Evolutionary conservation across 1,284 basidiomycete species (phyloP).

Genomic region (Porodaedalea pini): DNA sequence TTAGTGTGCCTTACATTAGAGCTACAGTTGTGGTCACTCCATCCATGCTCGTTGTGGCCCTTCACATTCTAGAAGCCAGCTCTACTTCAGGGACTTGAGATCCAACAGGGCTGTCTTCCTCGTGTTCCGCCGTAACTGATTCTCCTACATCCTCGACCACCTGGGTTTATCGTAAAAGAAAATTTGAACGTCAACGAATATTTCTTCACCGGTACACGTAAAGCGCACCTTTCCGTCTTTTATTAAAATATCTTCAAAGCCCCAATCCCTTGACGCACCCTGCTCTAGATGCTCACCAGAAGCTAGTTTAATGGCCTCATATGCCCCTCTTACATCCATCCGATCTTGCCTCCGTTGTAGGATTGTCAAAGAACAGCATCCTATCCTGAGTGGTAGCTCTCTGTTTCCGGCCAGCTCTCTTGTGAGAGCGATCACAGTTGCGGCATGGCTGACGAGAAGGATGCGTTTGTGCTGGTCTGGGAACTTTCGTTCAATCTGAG

Average conservation of each 20-base stretch:
- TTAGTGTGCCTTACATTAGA: neutral
- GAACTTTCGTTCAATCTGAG: slow-evolving; percentile 45
- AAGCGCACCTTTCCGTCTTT: slow-evolving; percentile 43
- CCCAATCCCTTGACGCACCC: slow-evolving; percentile 72
- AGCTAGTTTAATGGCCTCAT: slow-evolving; percentile 47
- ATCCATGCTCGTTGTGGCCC: neutral
- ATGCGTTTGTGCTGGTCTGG: slow-evolving; percentile 45
- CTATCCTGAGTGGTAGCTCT: slow-evolving; percentile 51
- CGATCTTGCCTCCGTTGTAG: slow-evolving; percentile 33
- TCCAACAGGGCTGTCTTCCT: slow-evolving; percentile 53
- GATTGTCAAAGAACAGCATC: slow-evolving; percentile 67
- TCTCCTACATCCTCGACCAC: slow-evolving; percentile 61
- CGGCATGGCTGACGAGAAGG: slow-evolving; percentile 76
- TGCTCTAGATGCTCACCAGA: slow-evolving; percentile 57
- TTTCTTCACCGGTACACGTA: neutral
- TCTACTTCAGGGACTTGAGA: slow-evolving; percentile 38
- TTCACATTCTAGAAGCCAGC: slow-evolving; percentile 37
- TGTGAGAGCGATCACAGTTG: slow-evolving; percentile 69
- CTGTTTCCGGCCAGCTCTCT: slow-evolving; percentile 55
- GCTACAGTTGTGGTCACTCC: neutral
- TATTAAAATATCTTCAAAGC: slow-evolving; percentile 67
- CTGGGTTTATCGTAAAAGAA: slow-evolving; percentile 30
- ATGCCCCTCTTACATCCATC: slow-evolving; percentile 37
- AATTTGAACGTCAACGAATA: neutral
- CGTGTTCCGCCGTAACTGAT: slow-evolving; percentile 55